Base-by-base conservation (phyloP, 768 basidiomycete genomes). In the Dacryopinax spathularia region DNA sequence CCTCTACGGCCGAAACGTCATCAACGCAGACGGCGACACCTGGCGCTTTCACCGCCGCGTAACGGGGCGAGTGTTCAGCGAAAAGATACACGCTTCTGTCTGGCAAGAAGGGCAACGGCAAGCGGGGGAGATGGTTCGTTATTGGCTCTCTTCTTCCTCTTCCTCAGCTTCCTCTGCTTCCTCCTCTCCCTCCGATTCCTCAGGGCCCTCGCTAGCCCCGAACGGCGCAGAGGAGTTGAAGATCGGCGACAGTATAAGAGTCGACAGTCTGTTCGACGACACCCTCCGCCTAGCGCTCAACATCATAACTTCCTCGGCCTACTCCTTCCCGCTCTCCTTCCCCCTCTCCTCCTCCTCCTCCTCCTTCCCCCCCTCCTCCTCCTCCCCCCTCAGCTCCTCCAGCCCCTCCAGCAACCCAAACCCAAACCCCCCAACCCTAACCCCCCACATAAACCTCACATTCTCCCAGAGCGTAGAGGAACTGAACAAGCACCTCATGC, bases 401-500 rank as follows among this genome's bases (percentile, higher is more conserved):
- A 13, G 13, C 5, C 48, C 13, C 48, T 27, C 5, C 48, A 18
- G 5, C 5, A 15, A 41, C 5, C 18, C 16, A 41, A 6, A 22
- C 5, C 7, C 4, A 6, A 5, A 41, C 7, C 7, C 6, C 6
- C 48, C 13, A 56, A 29, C 13, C 12, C 5, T 9, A 10, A 6
- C 31, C 25, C 25, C 31, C 48, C 3, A 13, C 25, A 20, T 29
- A 6, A n/a, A n/a, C n/a, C n/a, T n/a, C 27, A 56, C 62, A 15
- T 63, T 56, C 29, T 29, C 43, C 37, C 43, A 63, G 34, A 63
- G 62, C 34, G 43, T 63, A 9, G 62, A 63, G 34, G 43, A 63
- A 44, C 43, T 63, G 33, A 63, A 43, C 43, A 43, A 33, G 33
- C 48, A 63, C 43, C 62, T 63, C n/a, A 63, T 63, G 62, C 62